Percentiles rank a stretch among this genome's conserved stretches.
Conservation (phyloP, 805 yeast genomes). For the Suhomyces kilbournensis region DNA sequence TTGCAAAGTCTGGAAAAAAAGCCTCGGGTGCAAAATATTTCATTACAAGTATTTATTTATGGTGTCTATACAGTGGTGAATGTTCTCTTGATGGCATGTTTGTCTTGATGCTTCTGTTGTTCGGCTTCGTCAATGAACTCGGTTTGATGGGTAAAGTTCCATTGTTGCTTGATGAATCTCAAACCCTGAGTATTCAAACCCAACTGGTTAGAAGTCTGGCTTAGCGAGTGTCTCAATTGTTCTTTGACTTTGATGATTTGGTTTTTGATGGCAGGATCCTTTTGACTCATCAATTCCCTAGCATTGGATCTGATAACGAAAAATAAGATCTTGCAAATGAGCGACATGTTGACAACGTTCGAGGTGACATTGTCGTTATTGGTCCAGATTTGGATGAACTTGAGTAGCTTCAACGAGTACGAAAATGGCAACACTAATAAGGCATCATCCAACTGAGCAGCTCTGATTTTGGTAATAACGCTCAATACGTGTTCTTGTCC, state of each 20-base stretch:
- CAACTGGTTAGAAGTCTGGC: conserved; percentile 51
- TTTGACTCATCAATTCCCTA: conserved; percentile 71
- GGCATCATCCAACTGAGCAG: conserved; percentile 91
- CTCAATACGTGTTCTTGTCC: conserved; percentile 81
- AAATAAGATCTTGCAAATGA: conserved; percentile 72
- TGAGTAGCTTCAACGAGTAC: conserved; percentile 65
- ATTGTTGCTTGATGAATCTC: conserved; percentile 66
- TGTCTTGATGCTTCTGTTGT: conserved; percentile 50
- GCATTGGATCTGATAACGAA: conserved; percentile 73
- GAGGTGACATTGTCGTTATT: conserved; percentile 34
- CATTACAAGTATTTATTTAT: not conserved
- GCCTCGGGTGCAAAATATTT: not conserved
- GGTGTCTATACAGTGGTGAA: conserved; percentile 49
- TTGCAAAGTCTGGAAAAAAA: not conserved
- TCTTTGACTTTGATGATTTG: conserved; percentile 63
- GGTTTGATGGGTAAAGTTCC: conserved; percentile 72
- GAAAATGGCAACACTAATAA: conserved; percentile 87
- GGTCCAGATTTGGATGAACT: conserved; percentile 76
- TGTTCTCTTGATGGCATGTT: conserved; percentile 65
- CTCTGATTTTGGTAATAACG: conserved; percentile 63
- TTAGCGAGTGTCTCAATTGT: conserved; percentile 57
- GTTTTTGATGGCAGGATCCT: conserved; percentile 58
- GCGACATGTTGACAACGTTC: conserved; percentile 51
- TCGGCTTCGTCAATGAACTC: conserved; percentile 72
- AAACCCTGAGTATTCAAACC: conserved; percentile 88